Conservation (phyloP, 2,329 filamentous ascomycete species). For the Hypoxylon sp. region DNA sequence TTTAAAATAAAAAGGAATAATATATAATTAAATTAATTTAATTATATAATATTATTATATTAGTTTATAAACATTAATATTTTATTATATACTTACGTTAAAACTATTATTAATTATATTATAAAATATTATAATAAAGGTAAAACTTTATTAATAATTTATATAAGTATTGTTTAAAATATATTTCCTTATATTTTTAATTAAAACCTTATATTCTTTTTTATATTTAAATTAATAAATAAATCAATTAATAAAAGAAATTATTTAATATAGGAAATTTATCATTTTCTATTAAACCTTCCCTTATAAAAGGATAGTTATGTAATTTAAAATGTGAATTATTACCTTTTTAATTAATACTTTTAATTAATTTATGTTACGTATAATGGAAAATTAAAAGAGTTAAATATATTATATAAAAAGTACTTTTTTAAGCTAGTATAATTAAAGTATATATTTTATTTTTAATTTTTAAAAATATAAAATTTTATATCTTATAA, state of each 20-base stretch:
- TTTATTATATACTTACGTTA: not conserved
- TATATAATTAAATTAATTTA: not conserved
- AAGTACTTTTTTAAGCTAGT: not conserved
- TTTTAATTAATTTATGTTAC: not conserved
- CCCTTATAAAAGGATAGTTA: not conserved
- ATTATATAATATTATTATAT: constrained; percentile 1
- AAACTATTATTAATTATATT: not conserved
- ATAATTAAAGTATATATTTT: too few species aligned
- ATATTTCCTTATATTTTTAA: not conserved
- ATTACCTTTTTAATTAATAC: not conserved
- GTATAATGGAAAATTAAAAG: not conserved
- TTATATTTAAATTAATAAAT: constrained; percentile 8
- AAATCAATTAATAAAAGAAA: not conserved
- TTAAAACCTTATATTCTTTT: not conserved
- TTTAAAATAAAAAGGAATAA: not conserved
- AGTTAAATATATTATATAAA: not conserved
- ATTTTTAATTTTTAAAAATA: not conserved
- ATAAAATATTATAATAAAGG: constrained; percentile 8
- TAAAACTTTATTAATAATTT: not conserved
- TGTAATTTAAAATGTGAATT: not conserved
- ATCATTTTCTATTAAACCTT: not conserved
- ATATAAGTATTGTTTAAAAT: not conserved
- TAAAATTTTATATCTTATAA: too few species aligned
- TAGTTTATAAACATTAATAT: constrained; percentile 4
- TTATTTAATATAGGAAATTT: not conserved